Evolutionary conservation across 352 stramenopile genomes (phyloP).

Genomic region (Albugo laibachii): DNA sequence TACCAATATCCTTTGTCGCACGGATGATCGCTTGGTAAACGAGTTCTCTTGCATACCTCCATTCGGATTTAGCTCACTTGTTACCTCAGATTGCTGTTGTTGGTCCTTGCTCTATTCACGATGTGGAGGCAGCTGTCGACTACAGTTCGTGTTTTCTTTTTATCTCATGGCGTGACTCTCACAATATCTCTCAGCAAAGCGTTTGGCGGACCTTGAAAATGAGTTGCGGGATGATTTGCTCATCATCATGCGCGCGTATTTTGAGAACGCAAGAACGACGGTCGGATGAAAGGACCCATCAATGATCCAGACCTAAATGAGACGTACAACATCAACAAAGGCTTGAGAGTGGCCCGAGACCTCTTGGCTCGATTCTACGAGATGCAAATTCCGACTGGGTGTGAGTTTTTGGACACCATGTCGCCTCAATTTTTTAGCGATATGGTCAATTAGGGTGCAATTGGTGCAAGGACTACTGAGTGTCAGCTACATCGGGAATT

Average conservation of each 20-base stretch:
- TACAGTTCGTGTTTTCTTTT: conserved; percentile 24
- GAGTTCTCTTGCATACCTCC: no score
- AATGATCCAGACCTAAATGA: conserved; percentile 80
- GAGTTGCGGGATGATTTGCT: conserved; percentile 65
- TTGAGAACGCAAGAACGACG: conserved; percentile 80
- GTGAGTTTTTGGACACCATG: conserved; percentile 83
- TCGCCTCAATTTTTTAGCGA: conserved; percentile 81
- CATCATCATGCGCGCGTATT: conserved; percentile 84
- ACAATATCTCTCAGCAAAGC: conserved; percentile 13
- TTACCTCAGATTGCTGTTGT: conserved; percentile 30
- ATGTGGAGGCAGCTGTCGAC: conserved; percentile 70
- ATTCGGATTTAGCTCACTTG: no score
- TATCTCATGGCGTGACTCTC: no score
- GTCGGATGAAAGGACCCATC: conserved; percentile 82
- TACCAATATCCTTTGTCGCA: conserved; percentile 49
- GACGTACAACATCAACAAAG: conserved; percentile 86
- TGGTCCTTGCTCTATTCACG: conserved; percentile 79
- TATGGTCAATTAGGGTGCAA: conserved; percentile 76
- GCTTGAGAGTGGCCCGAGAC: conserved; percentile 58
- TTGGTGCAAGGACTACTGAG: conserved; percentile 81
- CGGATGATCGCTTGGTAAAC: conserved; percentile 55
- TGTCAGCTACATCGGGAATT: conserved; percentile 80
- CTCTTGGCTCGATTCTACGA: conserved; percentile 74
- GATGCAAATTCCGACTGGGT: conserved; percentile 59
- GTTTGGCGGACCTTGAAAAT: conserved; percentile 42